Percentiles rank a stretch among this genome's conserved stretches.
Conservation (phyloP, 768 basidiomycete species). For the Tricholoma terreum region DNA sequence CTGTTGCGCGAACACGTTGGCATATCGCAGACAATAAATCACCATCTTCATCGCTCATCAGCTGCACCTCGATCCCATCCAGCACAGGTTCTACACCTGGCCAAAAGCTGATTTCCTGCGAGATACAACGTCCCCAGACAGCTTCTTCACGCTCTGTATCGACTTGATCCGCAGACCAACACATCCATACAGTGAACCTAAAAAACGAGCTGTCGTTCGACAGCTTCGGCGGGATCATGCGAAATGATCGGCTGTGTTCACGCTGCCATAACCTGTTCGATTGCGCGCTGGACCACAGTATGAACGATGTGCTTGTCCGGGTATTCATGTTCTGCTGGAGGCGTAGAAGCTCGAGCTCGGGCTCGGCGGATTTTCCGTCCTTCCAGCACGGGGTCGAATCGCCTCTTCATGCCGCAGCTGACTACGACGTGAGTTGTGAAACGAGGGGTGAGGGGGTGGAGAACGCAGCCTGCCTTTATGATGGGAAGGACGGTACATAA, state of each 20-base stretch:
- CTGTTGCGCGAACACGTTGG: slow-evolving; percentile 94
- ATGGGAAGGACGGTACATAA: slow-evolving; percentile 78
- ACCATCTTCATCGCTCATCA: slow-evolving; percentile 92
- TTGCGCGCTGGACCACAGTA: slow-evolving; percentile 82
- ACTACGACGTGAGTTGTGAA: slow-evolving; percentile 87
- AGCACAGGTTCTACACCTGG: slow-evolving; percentile 89
- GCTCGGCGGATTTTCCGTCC: slow-evolving; percentile 91
- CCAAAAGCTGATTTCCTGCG: slow-evolving; percentile 99
- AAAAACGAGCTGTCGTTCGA: slow-evolving; percentile 89
- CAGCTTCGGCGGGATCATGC: slow-evolving; percentile 63
- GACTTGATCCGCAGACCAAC: slow-evolving; percentile 99
- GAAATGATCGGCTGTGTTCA: slow-evolving; percentile 70
- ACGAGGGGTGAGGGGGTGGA: slow-evolving; percentile 83
- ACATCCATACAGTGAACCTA: slow-evolving; percentile 86
- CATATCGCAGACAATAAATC: slow-evolving; percentile 91
- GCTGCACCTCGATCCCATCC: slow-evolving; percentile 89
- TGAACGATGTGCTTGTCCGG: slow-evolving; percentile 94
- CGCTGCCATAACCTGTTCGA: slow-evolving; percentile 62
- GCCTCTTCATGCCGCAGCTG: slow-evolving; percentile 93
- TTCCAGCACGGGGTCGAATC: slow-evolving; percentile 90
- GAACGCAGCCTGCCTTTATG: slow-evolving; percentile 84
- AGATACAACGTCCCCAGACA: slow-evolving; percentile 88
- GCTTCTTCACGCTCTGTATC: slow-evolving; percentile 93
- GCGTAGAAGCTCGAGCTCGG: slow-evolving; percentile 90
- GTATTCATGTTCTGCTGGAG: slow-evolving; percentile 98